phyloP scores from a whole-genome alignment of 1,284 basidiomycete species.

The Pascua sp. region DNA sequence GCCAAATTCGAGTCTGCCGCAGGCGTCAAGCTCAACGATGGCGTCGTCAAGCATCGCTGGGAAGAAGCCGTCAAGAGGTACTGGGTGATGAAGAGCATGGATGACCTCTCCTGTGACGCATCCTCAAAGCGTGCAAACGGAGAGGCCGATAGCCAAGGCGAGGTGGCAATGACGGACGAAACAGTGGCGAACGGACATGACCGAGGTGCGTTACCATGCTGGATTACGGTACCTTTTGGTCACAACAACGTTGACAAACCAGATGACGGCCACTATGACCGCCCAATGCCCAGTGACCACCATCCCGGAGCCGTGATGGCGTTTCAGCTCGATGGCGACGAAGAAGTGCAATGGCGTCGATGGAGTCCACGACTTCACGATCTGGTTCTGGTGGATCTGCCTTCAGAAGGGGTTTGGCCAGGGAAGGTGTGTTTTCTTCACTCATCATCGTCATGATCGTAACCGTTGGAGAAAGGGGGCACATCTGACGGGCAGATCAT shows the following conservation, averaged over 20 bases:
- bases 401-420: constrained; percentile 30
- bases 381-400: constrained; percentile 37
- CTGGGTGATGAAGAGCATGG: constrained; percentile 45
- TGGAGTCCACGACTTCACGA: constrained; percentile 40
- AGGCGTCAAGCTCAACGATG: constrained; percentile 37
- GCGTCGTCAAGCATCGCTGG: constrained; percentile 36
- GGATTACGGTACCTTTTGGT: background rate
- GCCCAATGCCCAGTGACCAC: constrained; percentile 22
- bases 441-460: too few species aligned
- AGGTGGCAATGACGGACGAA: constrained; percentile 14
- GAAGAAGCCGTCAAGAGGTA: constrained; percentile 45
- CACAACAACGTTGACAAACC: background rate
- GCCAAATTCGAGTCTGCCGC: constrained; percentile 40
- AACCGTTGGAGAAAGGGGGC: too few species aligned
- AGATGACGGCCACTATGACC: constrained; percentile 2
- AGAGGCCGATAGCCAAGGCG: constrained; percentile 1
- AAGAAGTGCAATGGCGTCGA: constrained; percentile 35
- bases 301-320: constrained; percentile 33
- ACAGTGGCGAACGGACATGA: background rate
- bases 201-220: background rate
- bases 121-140: background rate
- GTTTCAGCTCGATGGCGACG: constrained; percentile 27
- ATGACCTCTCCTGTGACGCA: constrained; percentile 32
- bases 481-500: constrained; percentile 31
- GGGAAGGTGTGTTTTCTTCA: constrained; percentile 30